Base-by-base conservation (phyloP, 345 rosid species). In the Moricandia arvensis region DNA sequence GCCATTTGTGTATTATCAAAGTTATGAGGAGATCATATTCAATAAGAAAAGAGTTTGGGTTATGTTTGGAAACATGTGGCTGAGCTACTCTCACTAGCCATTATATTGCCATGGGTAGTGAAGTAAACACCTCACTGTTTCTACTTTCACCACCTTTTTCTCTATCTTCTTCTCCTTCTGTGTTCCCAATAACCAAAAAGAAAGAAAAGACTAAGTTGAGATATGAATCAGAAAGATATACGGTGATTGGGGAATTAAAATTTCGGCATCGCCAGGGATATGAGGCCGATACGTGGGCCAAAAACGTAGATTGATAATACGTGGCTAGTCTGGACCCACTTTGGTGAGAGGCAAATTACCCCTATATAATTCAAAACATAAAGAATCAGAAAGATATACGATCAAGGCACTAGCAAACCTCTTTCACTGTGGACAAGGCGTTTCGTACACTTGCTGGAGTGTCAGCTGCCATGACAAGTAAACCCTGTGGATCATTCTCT, bases 31-130 rank as follows among this genome's bases (percentile, higher is more conserved):
- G 21, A 4, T 6, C 11, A 0, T 68, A 30, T 30, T 26, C 15
- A 66, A 30, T 47, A 12, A 16, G 47, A 33, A 13, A 30, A 7
- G 7, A 41, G 63, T 77, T 65, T 21, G 26, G 41, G n/a, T 57
- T 43, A 80, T 85, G 88, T 97, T 96, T 92, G 98, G 68, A 84
- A 70, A 53, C 84, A 86, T 57, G 67, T 77, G 74, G 84, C 68
- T 63, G 90, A 81, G 38, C 59, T 86, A 80, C 89, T 89, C 61
- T 83, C 87, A 30, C 80, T 27, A 95, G 86, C 97, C 97, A 95
- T 79, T 90, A 89, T 61, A 95, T 86, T 57, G 97, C 94, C 69
- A 79, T 74, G 1, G 99, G 99, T 0, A 95, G 86, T 74, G 99
- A 92, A 82, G 91, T 82, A 77, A 95, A 90, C 69, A 92, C 96